phyloP scores from a whole-genome alignment of 176 grass and related monocot genomes.

The Bromus sterilis region DNA sequence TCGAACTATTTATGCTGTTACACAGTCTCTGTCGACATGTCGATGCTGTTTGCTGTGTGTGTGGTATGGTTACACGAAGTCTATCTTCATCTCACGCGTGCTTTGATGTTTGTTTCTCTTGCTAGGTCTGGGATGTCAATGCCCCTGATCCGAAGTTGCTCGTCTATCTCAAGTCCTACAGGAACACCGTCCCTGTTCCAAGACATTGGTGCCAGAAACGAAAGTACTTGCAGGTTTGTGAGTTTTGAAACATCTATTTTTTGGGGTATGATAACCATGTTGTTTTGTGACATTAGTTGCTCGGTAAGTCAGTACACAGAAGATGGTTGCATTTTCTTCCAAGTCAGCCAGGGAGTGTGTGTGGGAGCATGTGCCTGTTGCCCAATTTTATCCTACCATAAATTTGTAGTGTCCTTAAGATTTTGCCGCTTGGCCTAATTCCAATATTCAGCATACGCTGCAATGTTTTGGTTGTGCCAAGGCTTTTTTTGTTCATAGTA shows the following conservation, averaged over 20 bases:
- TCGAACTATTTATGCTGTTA: background rate
- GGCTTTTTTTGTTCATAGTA: background rate
- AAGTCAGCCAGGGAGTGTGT: background rate
- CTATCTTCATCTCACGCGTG: background rate
- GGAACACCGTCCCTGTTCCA: conserved; percentile 63
- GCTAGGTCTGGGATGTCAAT: conserved; percentile 68
- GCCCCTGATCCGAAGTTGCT: conserved; percentile 55
- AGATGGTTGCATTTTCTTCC: background rate
- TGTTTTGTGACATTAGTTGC: background rate
- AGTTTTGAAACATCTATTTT: background rate
- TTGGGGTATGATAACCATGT: background rate
- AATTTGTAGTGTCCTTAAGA: background rate
- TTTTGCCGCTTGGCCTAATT: background rate
- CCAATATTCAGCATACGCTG: background rate
- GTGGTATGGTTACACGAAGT: background rate
- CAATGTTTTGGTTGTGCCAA: background rate
- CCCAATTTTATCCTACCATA: background rate
- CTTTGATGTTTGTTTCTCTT: background rate
- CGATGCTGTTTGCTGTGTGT: background rate
- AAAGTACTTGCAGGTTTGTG: conserved; percentile 62
- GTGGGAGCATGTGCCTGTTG: conserved; percentile 6
- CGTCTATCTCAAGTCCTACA: conserved; percentile 49
- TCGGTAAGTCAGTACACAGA: background rate
- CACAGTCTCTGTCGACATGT: background rate
- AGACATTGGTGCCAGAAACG: conserved; percentile 72